These are phyloP conservation scores for Hypoxylon sp. DNA, from an alignment of 2,329 filamentous ascomycete genomes.

Conservation along the genomic window DNA sequence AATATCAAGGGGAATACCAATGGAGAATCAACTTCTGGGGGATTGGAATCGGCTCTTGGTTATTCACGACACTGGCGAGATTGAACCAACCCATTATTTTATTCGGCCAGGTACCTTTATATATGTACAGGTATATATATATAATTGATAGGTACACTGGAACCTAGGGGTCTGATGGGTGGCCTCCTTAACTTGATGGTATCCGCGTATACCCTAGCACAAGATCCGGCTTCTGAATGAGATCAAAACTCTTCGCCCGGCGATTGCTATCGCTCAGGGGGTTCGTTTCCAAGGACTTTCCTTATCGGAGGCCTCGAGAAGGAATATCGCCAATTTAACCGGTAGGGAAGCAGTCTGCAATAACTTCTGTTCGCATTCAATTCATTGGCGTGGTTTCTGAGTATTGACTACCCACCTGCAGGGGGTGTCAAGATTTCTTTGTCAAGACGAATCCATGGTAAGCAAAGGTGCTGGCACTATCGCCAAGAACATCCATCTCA, in stretches of 20 bases:
- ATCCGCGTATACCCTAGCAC: neutral
- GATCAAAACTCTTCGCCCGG: neutral
- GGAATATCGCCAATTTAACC: neutral
- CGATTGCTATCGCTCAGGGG: neutral
- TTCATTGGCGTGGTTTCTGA: neutral
- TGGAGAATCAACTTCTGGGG: constrained; percentile 51
- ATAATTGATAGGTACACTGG: neutral
- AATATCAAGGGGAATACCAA: constrained; percentile 32
- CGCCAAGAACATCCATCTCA: constrained; percentile 60
- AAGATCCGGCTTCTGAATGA: neutral
- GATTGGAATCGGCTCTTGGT: constrained; percentile 1
- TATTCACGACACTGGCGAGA: neutral
- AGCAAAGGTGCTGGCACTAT: constrained; percentile 61
- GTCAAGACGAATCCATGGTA: constrained; percentile 61
- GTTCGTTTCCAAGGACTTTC: neutral
- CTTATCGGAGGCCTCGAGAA: neutral
- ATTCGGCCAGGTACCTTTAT: neutral
- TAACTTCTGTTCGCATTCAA: neutral
- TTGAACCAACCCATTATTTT: neutral
- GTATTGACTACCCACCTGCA: neutral
- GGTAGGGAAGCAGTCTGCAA: neutral
- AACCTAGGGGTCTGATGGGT: neutral
- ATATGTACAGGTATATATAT: neutral
- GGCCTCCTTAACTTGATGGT: neutral
- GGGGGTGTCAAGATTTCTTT: constrained; percentile 7